Percentiles rank a stretch among this genome's conserved stretches.
These are phyloP conservation scores for Heterobasidion occidentale DNA, from an alignment of 1,284 basidiomycete species.

Conservation along the genomic window DNA sequence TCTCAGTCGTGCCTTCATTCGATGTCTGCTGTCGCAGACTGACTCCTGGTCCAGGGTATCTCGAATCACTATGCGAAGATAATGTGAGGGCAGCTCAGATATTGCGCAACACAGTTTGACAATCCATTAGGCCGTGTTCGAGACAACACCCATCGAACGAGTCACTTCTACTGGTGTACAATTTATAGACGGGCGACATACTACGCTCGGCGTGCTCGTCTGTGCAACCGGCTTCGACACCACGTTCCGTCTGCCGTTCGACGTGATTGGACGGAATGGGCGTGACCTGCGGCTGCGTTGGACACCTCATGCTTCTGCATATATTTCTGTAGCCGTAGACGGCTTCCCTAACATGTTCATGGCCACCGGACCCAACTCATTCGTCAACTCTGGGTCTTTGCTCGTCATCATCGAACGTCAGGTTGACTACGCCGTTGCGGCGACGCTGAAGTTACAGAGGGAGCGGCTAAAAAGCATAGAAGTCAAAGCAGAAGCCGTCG, in stretches of 20 bases:
- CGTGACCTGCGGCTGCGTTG: conserved; percentile 36
- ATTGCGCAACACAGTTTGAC: background rate
- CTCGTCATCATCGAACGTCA: conserved; percentile 43
- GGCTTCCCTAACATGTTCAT: conserved; percentile 53
- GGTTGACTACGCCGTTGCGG: conserved; percentile 40
- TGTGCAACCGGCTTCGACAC: conserved; percentile 54
- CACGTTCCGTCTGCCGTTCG: conserved; percentile 34
- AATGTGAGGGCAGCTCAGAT: conserved; percentile 30
- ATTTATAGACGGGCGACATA: conserved; percentile 36
- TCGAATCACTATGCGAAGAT: conserved; percentile 40
- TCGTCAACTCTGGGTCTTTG: conserved; percentile 40
- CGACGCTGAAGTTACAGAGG: conserved; percentile 41
- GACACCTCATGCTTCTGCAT: conserved; percentile 37
- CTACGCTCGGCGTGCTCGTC: conserved; percentile 46
- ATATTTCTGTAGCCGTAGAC: conserved; percentile 41
- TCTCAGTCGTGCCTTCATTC: conserved; percentile 5
- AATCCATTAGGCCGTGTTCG: conserved; percentile 36
- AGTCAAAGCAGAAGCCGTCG: conserved; percentile 39
- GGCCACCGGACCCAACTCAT: conserved; percentile 42
- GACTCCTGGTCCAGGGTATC: conserved; percentile 47
- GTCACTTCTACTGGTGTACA: conserved; percentile 43
- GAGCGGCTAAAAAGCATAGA: conserved; percentile 48
- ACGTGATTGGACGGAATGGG: conserved; percentile 38
- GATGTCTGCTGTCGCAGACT: conserved; percentile 29
- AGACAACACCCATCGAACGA: conserved; percentile 34